These are phyloP conservation scores for Drechslera avenae DNA, from an alignment of 2,329 filamentous ascomycete species.

Conservation along the genomic window DNA sequence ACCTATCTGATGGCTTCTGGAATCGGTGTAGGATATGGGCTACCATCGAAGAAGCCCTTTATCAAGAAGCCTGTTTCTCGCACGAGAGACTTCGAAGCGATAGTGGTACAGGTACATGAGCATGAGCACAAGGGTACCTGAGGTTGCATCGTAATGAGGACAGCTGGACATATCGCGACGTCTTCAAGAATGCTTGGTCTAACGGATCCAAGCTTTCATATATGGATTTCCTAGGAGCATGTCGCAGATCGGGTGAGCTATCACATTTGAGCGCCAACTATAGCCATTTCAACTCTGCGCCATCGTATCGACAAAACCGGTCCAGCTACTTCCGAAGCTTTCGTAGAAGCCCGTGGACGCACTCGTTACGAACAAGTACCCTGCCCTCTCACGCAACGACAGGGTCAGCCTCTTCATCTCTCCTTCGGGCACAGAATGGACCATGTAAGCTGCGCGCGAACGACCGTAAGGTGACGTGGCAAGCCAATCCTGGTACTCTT, in stretches of 20 bases:
- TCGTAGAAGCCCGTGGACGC: constrained; percentile 26
- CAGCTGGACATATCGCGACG: background rate
- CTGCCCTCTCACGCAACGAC: constrained; percentile 19
- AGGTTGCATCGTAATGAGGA: no score
- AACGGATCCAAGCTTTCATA: no score
- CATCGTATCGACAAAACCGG: constrained; percentile 26
- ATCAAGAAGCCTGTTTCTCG: background rate
- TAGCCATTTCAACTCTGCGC: background rate
- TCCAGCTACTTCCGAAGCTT: constrained; percentile 31
- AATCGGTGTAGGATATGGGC: constrained; percentile 37
- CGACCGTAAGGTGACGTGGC: constrained; percentile 29
- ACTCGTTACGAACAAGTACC: constrained; percentile 38
- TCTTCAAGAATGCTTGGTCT: no score
- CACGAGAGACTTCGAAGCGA: background rate
- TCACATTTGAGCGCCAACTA: background rate
- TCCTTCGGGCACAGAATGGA: constrained; percentile 30
- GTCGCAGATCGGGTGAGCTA: background rate
- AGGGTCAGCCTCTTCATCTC: constrained; percentile 18
- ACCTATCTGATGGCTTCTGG: constrained; percentile 28
- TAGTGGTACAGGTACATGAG: background rate
- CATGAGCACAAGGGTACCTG: no score
- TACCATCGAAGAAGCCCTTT: constrained; percentile 24
- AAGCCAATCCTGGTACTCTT: constrained; percentile 35
- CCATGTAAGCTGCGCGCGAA: constrained; percentile 30
- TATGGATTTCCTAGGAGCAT: no score